Evolutionary conservation across 2,329 filamentous ascomycete species (phyloP), one percentile per base, ranked within the genome.

Genomic region (Cytospora leucostoma): DNA sequence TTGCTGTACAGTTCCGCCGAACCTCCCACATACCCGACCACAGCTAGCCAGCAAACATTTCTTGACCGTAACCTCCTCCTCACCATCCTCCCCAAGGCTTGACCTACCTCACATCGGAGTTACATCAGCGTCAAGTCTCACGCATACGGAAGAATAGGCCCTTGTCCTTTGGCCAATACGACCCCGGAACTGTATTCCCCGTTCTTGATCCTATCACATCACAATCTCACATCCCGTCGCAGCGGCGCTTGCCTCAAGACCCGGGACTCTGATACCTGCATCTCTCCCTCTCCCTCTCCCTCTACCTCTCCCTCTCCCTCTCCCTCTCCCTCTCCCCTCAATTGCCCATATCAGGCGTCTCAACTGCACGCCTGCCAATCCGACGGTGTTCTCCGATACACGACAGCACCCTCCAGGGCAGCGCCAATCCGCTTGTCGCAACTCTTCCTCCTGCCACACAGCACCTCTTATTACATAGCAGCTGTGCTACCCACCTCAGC

Each of bases 131-230:
- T 44, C 13, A 44, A 44, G 12, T 12, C 38, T 21, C 15, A 27
- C 21, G 10, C 12, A 35, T 32, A 37, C 32, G 51, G 15, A 38
- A 49, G n/a, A 49, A 33, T 35, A 61, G 34, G 44, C 38, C 51
- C 27, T 61, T 27, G 37, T 38, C 52, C 4, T 17, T 40, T 56
- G 59, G 34, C 55, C 47, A 38, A 54, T 54, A 59, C 56, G 49
- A 60, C 49, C 49, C 56, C 56, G 61, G 62, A 56, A 49, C 37
- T 56, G 57, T 51, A 53, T 64, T 27, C 58, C 49, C 62, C 53
- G 58, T 47, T 40, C 35, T 59, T 44, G 47, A 27, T 37, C 58
- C 40, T 52, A 55, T 57, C 53, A 54, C 62, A 64, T 57, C 58
- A 62, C 62, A 55, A 49, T 47, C 44, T 49, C 53, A 52, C 58